A percentile compares a stretch with the other conserved stretches of the same genome.
phyloP scores from a whole-genome alignment of 176 grass and related monocot genomes.

The Tillandsia leiboldiana region DNA sequence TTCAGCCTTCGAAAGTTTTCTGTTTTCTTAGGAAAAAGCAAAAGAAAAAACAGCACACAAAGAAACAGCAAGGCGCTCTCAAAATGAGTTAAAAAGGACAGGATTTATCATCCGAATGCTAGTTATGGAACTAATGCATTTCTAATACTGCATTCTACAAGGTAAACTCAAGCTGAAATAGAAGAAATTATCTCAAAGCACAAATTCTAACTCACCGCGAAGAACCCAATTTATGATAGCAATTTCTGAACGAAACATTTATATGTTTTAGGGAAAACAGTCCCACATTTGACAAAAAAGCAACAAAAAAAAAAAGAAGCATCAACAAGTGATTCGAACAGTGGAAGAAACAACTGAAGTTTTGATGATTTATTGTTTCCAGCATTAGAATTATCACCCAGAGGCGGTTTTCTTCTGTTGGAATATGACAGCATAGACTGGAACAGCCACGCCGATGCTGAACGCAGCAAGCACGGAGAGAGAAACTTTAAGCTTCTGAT shows the following conservation, averaged over 20 bases:
- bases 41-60: no score
- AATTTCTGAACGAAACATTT: conserved; percentile 39
- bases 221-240: background rate
- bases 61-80: no score
- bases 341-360: conserved; percentile 1
- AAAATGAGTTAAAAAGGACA: no score
- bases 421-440: conserved; percentile 56
- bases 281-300: conserved; percentile 21
- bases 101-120: no score
- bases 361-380: background rate
- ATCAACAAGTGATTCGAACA: conserved; percentile 18
- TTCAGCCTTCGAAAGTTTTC: no score
- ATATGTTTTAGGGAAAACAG: conserved; percentile 22
- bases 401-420: conserved; percentile 76
- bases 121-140: no score
- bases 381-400: conserved; percentile 28
- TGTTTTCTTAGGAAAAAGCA: no score
- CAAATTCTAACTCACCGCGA: conserved; percentile 10
- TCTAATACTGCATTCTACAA: background rate
- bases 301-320: conserved; percentile 24
- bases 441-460: conserved; percentile 54
- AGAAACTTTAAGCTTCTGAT: conserved; percentile 48
- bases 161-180: background rate
- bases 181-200: background rate
- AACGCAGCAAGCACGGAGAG: conserved; percentile 37